Base-by-base conservation (phyloP, 2,329 filamentous ascomycete species). In the Fusarium phyllophilum region DNA sequence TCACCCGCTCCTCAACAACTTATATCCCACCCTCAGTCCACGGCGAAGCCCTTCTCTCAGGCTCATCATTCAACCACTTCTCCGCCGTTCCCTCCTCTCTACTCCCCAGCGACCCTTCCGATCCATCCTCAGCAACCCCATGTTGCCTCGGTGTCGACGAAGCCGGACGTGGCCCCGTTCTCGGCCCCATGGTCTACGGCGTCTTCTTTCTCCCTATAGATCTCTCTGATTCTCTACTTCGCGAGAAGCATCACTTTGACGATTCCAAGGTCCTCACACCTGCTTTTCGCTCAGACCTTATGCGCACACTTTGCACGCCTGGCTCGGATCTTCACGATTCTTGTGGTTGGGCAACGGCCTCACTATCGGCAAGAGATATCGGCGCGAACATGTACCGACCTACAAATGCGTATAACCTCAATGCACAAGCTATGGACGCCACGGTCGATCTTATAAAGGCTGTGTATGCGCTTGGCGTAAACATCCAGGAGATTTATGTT, bases 401-500 rank as follows among this genome's bases (percentile, higher is more conserved):
- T 6, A 85, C 86, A 14, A 85, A 84, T 24, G 81, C 86, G 8
- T 97, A 98, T 84, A 99, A 99, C 81, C 89, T 99, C 74, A 99
- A 99, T 81, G 94, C 95, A 9, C 96, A 99, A 83, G 96, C 96
- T 24, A 93, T 96, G 90, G 95, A 97, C 82, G 94, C 96, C 8
- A 98, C 96, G 0, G 90, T 97, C 31, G 89, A 89, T 44, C 86
- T 99, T 59, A 96, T 98, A 78, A 87, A 90, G 62, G 91, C 91
- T 41, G 93, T 97, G 8, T 88, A 96, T 41, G 90, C 90, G 14
- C 87, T 88, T 26, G 94, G 94, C 41, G 93, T 98, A 71, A 95
- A 97, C 81, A 86, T 98, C 9, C 89, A 87, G 65, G 94, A 98
- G 82, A 93, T 99, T 58, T 99, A 95, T 82, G 95, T 99, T 80